phyloP scores from a whole-genome alignment of 2,329 filamentous ascomycete species.

The Pestalotiopsis sp. region DNA sequence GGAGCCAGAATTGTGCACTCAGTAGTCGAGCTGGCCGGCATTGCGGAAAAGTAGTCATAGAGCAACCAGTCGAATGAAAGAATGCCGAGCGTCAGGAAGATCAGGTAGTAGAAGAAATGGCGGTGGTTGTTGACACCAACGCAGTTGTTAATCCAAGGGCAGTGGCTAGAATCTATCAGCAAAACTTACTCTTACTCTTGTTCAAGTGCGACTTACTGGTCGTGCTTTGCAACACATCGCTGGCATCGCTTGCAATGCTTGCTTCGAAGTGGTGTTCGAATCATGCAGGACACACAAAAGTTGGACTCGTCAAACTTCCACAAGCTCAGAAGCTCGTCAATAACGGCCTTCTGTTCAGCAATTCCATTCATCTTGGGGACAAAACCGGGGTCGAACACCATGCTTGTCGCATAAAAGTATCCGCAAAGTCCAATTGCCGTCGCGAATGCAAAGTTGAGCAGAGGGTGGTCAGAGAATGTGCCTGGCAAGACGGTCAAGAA shows the following conservation, averaged over 20 bases:
- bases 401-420: conserved; percentile 87
- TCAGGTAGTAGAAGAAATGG: conserved; percentile 90
- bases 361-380: conserved; percentile 90
- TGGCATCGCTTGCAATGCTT: conserved; percentile 94
- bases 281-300: conserved; percentile 95
- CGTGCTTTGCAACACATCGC: conserved; percentile 92
- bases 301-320: conserved; percentile 95
- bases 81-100: conserved; percentile 77
- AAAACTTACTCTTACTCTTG: background rate
- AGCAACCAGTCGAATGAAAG: conserved; percentile 71
- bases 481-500: conserved; percentile 73
- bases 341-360: conserved; percentile 85
- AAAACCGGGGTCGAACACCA: conserved; percentile 88
- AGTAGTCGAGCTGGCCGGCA: conserved; percentile 55
- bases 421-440: conserved; percentile 65
- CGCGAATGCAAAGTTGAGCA: conserved; percentile 79
- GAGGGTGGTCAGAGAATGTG: conserved; percentile 69
- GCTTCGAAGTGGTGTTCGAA: conserved; percentile 86
- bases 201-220: conserved; percentile 70
- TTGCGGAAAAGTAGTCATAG: conserved; percentile 69
- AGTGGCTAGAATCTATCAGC: conserved; percentile 66
- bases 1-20: conserved; percentile 78
- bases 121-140: conserved; percentile 94
- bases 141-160: conserved; percentile 97
- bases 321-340: conserved; percentile 80